Evolutionary conservation across 2,329 filamentous ascomycete species (phyloP), one percentile per base, ranked within the genome.

Genomic region (Ophiostoma angusticollis): DNA sequence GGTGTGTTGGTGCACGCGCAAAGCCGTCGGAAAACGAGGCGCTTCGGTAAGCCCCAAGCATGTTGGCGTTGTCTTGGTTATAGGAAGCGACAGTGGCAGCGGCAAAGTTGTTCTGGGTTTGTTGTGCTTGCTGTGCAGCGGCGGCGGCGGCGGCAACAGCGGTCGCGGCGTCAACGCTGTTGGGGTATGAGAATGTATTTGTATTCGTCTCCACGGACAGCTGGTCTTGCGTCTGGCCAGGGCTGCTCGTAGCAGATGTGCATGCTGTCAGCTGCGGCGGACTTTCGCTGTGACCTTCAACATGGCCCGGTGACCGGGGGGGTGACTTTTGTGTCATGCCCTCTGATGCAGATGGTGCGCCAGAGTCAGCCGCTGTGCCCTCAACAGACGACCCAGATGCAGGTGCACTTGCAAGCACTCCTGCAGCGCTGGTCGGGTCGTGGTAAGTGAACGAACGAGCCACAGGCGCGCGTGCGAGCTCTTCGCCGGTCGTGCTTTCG

Each of bases 171-270:
- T 63, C 55, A 39, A 58, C 54, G 63, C 65, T 64, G 43, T 70
- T 65, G 49, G 63, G 68, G 51, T 74, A 78, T 34, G 63, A 62
- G 49, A 73, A 74, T 31, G 66, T 67, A 56, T 71, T 68, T 59
- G 70, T 56, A 71, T 61, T 43, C 61, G 67, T 38, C 50, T 67
- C 48, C 52, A 53, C 46, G 49, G 53, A 39, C 5, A 54, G 47
- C 2, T 43, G 45, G 30, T 54, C 53, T 18, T 52, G 49, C 18
- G 49, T 39, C 47, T 49, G 35, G 45, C 45, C 44, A 31, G 43
- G 53, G 47, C 49, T 60, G 44, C 46, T 60, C 47, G 50, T 57
- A 40, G 46, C 45, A 17, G 49, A 52, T 29, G 52, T 51, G 42
- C 44, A 54, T 42, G 48, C 47, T 23, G 51, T 55, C 42, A 52